phyloP scores from a whole-genome alignment of 192 early-diverging fungal genomes.

The Rhizoclosmatium globosum region DNA sequence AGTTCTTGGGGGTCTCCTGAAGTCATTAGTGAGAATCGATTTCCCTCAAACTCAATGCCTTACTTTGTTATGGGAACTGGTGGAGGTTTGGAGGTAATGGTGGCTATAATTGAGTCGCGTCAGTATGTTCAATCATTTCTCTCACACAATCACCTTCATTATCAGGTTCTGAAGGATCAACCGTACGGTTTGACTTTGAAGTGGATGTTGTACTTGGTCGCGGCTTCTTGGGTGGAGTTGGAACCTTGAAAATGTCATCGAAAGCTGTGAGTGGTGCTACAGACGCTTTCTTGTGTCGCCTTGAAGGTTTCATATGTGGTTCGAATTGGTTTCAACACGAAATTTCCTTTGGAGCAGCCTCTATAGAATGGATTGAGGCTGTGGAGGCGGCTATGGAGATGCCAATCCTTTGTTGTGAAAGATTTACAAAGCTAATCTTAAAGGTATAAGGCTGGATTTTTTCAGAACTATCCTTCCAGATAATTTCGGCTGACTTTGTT shows the following conservation, averaged over 20 bases:
- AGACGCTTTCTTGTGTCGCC: not conserved
- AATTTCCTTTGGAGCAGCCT: no score
- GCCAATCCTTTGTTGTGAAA: slow-evolving; percentile 11
- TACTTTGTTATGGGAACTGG: no score
- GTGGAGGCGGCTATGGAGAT: not conserved
- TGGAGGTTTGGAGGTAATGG: no score
- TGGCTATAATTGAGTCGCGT: no score
- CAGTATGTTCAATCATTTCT: no score
- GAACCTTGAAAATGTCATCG: not conserved
- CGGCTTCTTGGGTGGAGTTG: slow-evolving; percentile 17
- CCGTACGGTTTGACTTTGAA: slow-evolving; percentile 6
- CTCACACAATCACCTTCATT: no score
- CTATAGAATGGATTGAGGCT: not conserved
- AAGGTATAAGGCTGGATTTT: no score
- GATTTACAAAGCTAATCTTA: no score
- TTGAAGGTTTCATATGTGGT: not conserved
- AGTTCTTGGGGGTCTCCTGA: not conserved
- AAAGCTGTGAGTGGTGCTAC: not conserved
- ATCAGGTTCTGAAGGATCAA: not conserved
- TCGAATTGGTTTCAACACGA: not conserved
- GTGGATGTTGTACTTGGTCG: not conserved
- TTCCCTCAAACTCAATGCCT: no score
- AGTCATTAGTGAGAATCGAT: no score
- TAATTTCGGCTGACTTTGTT: no score
- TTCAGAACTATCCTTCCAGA: no score